Conservation (phyloP, 441 rosid species). For the Erodium trifolium region DNA sequence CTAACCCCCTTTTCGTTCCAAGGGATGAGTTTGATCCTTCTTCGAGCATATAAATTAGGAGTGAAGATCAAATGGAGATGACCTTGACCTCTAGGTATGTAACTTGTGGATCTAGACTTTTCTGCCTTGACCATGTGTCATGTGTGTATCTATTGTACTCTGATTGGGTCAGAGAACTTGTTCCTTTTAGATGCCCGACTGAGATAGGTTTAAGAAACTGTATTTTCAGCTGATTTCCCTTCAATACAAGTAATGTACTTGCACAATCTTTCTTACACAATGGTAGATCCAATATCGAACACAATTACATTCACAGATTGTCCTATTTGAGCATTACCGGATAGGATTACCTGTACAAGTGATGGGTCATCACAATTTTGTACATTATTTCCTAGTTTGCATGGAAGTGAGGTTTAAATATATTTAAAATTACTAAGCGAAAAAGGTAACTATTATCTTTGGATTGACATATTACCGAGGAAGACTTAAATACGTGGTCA, state of each 20-base stretch:
- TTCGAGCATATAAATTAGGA: no score
- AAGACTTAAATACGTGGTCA: slow-evolving; percentile 43
- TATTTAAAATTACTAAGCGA: background rate
- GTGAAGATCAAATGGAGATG: slow-evolving; percentile 24
- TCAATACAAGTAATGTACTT: background rate
- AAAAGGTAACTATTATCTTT: slow-evolving; percentile 4
- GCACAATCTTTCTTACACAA: background rate
- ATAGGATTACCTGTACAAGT: slow-evolving; percentile 38
- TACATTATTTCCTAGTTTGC: slow-evolving; percentile 40
- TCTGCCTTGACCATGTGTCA: background rate
- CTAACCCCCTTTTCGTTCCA: no score
- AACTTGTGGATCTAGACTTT: slow-evolving; percentile 16
- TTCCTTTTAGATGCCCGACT: slow-evolving; percentile 13
- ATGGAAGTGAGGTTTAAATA: slow-evolving; percentile 3
- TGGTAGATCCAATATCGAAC: no score
- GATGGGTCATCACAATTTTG: slow-evolving; percentile 37
- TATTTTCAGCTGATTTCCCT: slow-evolving; percentile 8
- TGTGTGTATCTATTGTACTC: slow-evolving; percentile 6
- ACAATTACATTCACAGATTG: no score
- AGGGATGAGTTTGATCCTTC: no score
- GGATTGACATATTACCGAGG: background rate
- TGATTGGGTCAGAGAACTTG: slow-evolving; percentile 24
- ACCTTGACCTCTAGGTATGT: slow-evolving; percentile 24
- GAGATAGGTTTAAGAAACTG: slow-evolving; percentile 26
- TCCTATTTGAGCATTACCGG: background rate